Base-by-base conservation (phyloP, 2,329 filamentous ascomycete genomes). In the Cladosporium sp. region DNA sequence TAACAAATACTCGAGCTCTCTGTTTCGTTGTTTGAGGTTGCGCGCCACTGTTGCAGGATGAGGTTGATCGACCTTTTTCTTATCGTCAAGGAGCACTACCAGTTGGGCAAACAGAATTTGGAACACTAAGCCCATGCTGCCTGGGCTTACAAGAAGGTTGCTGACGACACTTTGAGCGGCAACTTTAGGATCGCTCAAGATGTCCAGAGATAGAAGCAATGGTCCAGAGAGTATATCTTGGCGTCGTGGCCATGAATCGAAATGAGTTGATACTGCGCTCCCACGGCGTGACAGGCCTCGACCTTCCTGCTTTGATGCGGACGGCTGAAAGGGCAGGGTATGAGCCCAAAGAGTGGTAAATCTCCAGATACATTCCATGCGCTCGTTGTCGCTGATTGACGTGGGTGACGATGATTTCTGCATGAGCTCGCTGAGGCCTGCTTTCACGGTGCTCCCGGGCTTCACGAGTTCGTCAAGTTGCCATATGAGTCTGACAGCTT, bases 401-500 rank as follows among this genome's bases (percentile, higher is more conserved):
- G 34, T 41, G 19, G 43, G 43, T 13, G 45, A 40, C 6, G 47
- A 34, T 7, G 43, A 44, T 17, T 38, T 51, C 19, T 44, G 43
- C 44, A 49, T 53, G 29, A 49, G 22, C 34, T 48, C 39, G 17
- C 30, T 43, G n/a, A 53, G 24, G 7, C 39, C 24, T 19, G 58
- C 59, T 38, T 52, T 47, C 17, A 62, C 19, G 9, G 43, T 50
- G 38, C 61, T 58, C 18, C 41, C 43, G 11, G 56, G 32, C 15
- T 52, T 36, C 2, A 57, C 17, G n/a, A 62, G 40, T 11, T 57
- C 55, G 59, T 97, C 90, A 45, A 99, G 73, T 57, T 89, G 83
- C 88, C 93, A 95, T 34, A 99, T 73, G 58, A 84, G 86, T 51
- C 88, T 83, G 7, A 95, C 88, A 15, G 90, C 85, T 71, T 99